Evolutionary conservation across 2,329 filamentous ascomycete genomes (phyloP).

Genomic region (Zymoseptoria passerinii): DNA sequence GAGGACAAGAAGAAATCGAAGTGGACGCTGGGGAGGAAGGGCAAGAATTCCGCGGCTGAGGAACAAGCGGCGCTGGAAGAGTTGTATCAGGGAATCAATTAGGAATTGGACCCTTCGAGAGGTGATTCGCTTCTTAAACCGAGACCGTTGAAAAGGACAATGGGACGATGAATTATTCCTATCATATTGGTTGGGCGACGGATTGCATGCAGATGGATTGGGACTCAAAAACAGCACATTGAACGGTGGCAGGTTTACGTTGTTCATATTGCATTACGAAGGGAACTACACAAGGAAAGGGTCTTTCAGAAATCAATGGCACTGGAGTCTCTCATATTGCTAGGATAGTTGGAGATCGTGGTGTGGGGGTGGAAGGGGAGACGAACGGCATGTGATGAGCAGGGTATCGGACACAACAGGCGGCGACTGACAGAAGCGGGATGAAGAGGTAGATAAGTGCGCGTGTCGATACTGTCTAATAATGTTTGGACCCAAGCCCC

Average conservation of each 20-base stretch:
- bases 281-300: conserved; percentile 1
- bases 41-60: conserved; percentile 11
- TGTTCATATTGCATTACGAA: conserved; percentile 6
- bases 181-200: neutral
- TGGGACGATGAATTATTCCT: neutral
- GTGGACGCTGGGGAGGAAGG: conserved; percentile 19
- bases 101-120: conserved; percentile 7
- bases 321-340: neutral
- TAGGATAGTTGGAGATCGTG: neutral
- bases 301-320: neutral
- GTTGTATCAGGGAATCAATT: conserved; percentile 24
- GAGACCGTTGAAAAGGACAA: neutral
- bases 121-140: neutral
- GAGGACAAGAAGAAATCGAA: conserved; percentile 27
- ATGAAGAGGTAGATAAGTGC: neutral
- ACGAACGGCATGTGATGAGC: neutral
- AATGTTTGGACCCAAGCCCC: neutral
- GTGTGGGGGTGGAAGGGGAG: neutral
- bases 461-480: neutral
- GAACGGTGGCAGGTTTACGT: neutral
- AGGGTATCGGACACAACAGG: neutral
- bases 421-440: neutral
- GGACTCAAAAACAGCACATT: neutral
- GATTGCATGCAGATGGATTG: neutral
- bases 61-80: conserved; percentile 20